Percentiles rank a stretch among this genome's conserved stretches.
These are phyloP conservation scores for Remersonia thermophila DNA, from an alignment of 2,329 filamentous ascomycete species.

Conservation along the genomic window DNA sequence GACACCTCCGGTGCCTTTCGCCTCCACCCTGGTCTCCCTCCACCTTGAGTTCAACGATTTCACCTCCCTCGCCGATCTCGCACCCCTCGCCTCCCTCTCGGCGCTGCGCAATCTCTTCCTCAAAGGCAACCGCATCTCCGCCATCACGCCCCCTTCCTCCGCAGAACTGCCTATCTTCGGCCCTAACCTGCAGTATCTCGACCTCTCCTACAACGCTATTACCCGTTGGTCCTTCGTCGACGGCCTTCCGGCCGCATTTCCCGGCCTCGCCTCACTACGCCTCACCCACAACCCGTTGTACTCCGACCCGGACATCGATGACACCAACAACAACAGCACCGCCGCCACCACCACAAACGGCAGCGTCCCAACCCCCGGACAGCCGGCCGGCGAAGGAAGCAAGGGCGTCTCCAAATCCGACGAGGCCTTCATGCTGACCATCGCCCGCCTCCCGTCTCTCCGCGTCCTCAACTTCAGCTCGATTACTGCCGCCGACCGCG, in stretches of 20 bases:
- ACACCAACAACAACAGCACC: constrained; percentile 8
- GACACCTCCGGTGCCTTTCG: constrained; percentile 29
- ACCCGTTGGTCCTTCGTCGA: constrained; percentile 64
- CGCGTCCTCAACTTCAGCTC: constrained; percentile 59
- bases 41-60: constrained; percentile 65
- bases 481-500: constrained; percentile 61
- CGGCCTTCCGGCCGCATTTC: constrained; percentile 52
- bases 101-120: constrained; percentile 52
- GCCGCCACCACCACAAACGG: constrained; percentile 10
- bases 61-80: constrained; percentile 43
- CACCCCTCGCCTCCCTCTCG: constrained; percentile 37
- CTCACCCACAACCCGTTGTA: constrained; percentile 82
- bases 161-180: constrained; percentile 39
- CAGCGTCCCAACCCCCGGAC: no score
- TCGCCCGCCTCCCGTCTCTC: constrained; percentile 60
- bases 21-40: constrained; percentile 45
- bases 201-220: constrained; percentile 62
- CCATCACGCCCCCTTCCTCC: constrained; percentile 22
- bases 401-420: constrained; percentile 46
- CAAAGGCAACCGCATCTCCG: constrained; percentile 61
- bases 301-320: constrained; percentile 33
- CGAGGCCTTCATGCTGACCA: constrained; percentile 78
- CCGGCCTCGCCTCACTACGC: constrained; percentile 61
- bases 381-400: no score
- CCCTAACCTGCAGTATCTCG: constrained; percentile 47